Evolutionary conservation across 768 basidiomycete genomes (phyloP).

Genomic region (Strobilomyces dryophilus): DNA sequence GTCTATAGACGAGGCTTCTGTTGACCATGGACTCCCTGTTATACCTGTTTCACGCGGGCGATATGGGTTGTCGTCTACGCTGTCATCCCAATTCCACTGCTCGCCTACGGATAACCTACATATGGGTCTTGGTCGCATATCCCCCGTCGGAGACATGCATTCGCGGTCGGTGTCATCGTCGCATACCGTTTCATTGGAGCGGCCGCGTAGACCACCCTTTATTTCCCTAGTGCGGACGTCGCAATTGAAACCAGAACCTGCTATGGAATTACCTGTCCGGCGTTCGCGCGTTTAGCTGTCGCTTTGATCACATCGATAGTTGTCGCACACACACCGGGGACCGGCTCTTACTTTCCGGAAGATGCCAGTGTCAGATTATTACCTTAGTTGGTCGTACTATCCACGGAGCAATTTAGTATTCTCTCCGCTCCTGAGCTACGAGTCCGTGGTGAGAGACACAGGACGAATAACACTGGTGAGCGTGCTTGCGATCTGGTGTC

Average conservation of each 20-base stretch:
- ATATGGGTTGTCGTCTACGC: neutral
- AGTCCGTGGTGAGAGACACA: too few species aligned
- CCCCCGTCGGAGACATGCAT: neutral
- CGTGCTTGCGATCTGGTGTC: too few species aligned
- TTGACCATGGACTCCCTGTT: slow-evolving; percentile 14
- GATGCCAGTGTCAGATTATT: too few species aligned
- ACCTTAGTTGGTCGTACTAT: too few species aligned
- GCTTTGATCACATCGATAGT: neutral
- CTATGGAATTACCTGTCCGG: slow-evolving; percentile 27
- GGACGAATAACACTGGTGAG: too few species aligned
- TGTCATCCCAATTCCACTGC: neutral
- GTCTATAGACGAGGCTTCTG: neutral
- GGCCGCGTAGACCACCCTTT: slow-evolving; percentile 15
- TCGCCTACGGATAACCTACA: neutral
- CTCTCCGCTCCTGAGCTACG: too few species aligned
- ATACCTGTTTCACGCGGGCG: neutral
- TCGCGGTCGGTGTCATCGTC: neutral
- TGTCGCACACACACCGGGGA: too few species aligned
- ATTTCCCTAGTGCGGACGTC: slow-evolving; percentile 27
- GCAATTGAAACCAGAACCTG: slow-evolving; percentile 31
- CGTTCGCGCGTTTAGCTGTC: neutral
- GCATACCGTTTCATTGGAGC: neutral
- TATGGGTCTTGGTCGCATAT: neutral
- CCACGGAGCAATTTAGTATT: too few species aligned
- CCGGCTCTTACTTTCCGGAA: too few species aligned